Conservation (phyloP, 352 stramenopile genomes). For the Phytophthora megakarya region DNA sequence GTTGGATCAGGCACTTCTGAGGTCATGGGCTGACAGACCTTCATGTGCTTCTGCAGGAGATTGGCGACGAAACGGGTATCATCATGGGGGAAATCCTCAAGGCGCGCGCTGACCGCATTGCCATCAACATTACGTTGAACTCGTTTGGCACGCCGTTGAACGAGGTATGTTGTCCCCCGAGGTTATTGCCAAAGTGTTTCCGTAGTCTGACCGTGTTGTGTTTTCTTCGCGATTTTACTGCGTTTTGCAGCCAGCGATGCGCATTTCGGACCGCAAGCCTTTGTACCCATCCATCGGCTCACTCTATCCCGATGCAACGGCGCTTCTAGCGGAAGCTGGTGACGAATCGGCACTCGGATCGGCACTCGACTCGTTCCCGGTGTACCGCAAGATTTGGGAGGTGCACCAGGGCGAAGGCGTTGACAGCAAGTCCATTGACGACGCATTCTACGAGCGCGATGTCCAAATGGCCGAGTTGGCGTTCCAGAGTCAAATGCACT, state of each 20-base stretch:
- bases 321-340: constrained; percentile 92
- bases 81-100: constrained; percentile 98
- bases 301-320: constrained; percentile 97
- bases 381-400: constrained; percentile 98
- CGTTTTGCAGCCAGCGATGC: constrained; percentile 91
- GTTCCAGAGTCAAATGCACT: constrained; percentile 99
- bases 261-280: constrained; percentile 96
- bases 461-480: constrained; percentile 97
- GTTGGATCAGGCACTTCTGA: not conserved
- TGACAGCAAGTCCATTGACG: constrained; percentile 98
- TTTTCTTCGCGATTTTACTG: not conserved
- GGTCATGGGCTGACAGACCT: constrained; percentile 1
- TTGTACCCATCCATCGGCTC: constrained; percentile 97
- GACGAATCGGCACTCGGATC: constrained; percentile 89
- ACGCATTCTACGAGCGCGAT: constrained; percentile 99
- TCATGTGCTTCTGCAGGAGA: constrained; percentile 45
- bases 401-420: constrained; percentile 93
- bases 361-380: constrained; percentile 94
- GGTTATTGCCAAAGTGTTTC: constrained; percentile 20
- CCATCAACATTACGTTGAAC: constrained; percentile 99
- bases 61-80: constrained; percentile 96
- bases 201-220: constrained; percentile 1
- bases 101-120: constrained; percentile 96
- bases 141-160: constrained; percentile 95
- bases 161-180: constrained; percentile 42